A percentile compares a stretch with the other conserved stretches of the same genome.
Evolutionary conservation across 2,329 filamentous ascomycete genomes (phyloP).

Genomic region (Cordyceps pruinosa): DNA sequence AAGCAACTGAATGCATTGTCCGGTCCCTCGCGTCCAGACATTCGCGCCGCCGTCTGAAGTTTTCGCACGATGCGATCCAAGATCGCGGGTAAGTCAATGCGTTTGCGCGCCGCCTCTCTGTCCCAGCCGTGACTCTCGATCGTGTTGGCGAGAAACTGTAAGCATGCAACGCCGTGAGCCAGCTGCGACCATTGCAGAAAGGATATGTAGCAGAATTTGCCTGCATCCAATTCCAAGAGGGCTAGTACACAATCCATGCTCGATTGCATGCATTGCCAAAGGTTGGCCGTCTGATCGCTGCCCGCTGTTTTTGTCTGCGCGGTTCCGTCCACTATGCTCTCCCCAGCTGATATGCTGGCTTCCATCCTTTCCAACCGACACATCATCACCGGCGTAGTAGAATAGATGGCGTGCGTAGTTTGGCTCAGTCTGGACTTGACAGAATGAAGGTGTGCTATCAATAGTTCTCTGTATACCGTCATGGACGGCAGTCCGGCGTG

Average conservation of each 20-base stretch:
- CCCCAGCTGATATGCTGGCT: background rate
- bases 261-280: background rate
- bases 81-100: background rate
- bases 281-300: background rate
- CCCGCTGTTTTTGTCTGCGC: background rate
- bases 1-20: background rate
- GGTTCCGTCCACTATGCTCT: background rate
- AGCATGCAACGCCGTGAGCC: background rate
- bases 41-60: background rate
- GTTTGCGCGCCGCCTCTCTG: background rate
- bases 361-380: background rate
- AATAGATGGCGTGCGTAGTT: background rate
- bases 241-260: background rate
- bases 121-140: background rate
- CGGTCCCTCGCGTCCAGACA: background rate
- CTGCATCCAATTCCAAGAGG: background rate
- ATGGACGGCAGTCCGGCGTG: background rate
- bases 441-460: background rate
- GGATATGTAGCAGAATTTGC: background rate
- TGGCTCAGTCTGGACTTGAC: background rate
- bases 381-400: background rate
- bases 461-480: background rate
- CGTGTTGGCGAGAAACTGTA: background rate
- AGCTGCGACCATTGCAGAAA: slow-evolving; percentile 2
- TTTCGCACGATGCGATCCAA: background rate